phyloP scores from a whole-genome alignment of 2,329 filamentous ascomycete genomes.

The Cytospora schulzeri region DNA sequence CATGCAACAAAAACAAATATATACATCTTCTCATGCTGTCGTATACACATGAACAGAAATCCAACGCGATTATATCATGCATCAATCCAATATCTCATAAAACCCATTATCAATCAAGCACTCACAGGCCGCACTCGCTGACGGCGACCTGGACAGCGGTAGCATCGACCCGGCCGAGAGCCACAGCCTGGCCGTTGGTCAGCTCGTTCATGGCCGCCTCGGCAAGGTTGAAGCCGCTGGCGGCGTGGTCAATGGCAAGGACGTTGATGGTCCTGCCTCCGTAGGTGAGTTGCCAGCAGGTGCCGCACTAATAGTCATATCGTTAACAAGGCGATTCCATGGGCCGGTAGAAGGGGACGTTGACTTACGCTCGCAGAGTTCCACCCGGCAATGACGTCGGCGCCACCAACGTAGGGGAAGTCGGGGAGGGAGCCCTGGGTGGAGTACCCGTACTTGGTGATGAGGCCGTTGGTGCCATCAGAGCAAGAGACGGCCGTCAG shows the following conservation, averaged over 20 bases:
- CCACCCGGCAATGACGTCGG: slow-evolving; percentile 54
- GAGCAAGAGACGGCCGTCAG: slow-evolving; percentile 65
- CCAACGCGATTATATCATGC: neutral
- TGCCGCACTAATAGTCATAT: slow-evolving; percentile 51
- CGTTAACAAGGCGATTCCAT: neutral
- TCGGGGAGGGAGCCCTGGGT: slow-evolving; percentile 53
- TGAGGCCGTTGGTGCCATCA: slow-evolving; percentile 68
- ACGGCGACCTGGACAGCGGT: slow-evolving; percentile 45
- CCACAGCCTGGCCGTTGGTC: slow-evolving; percentile 52
- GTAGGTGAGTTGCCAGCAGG: slow-evolving; percentile 60
- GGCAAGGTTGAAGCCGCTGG: slow-evolving; percentile 58
- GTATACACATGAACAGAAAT: neutral
- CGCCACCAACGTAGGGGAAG: slow-evolving; percentile 60
- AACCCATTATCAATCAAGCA: neutral
- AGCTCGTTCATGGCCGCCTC: slow-evolving; percentile 57
- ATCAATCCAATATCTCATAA: neutral
- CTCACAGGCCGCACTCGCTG: slow-evolving; percentile 42
- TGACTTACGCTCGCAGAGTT: slow-evolving; percentile 48
- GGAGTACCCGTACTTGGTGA: slow-evolving; percentile 61
- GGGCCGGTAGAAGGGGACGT: neutral
- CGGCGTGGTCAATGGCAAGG: slow-evolving; percentile 57
- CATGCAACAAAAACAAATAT: neutral
- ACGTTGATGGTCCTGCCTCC: slow-evolving; percentile 55
- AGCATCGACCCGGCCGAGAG: slow-evolving; percentile 57
- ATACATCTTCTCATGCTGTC: neutral